These are phyloP conservation scores for Funneliformis mosseae DNA, from an alignment of 192 early-diverging fungal genomes.

Conservation along the genomic window DNA sequence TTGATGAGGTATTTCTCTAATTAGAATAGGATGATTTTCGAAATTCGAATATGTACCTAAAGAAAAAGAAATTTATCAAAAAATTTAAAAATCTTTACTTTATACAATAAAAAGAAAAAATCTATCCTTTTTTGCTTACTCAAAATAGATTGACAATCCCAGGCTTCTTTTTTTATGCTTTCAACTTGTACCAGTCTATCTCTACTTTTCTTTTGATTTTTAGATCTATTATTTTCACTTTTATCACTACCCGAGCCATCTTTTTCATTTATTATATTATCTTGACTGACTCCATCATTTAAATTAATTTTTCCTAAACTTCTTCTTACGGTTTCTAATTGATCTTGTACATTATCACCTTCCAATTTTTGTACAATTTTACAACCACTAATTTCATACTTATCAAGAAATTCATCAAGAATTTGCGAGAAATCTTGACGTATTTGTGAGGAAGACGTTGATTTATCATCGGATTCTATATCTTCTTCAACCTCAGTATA, in stretches of 20 bases:
- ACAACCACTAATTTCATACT: constrained; percentile 74
- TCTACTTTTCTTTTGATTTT: constrained; percentile 47
- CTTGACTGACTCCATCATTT: constrained; percentile 41
- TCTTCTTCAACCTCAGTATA: constrained; percentile 57
- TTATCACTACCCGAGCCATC: neutral
- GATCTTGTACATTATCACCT: constrained; percentile 60
- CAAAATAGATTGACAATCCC: constrained; percentile 93
- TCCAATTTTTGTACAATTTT: constrained; percentile 68
- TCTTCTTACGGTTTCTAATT: constrained; percentile 62
- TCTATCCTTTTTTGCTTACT: constrained; percentile 39
- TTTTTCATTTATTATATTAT: constrained; percentile 41
- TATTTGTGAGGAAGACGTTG: constrained; percentile 51
- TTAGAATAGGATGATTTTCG: constrained; percentile 88
- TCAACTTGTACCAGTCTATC: constrained; percentile 54
- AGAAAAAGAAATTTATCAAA: neutral
- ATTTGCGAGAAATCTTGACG: constrained; percentile 76
- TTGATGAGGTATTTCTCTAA: constrained; percentile 62
- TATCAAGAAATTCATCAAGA: constrained; percentile 75
- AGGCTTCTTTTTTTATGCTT: constrained; percentile 49
- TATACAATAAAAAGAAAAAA: neutral
- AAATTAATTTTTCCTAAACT: constrained; percentile 47
- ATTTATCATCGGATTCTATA: constrained; percentile 56
- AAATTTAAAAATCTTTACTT: neutral
- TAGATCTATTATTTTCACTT: no score
- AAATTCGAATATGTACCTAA: constrained; percentile 85